Evolutionary conservation across 306 rosid species (phyloP), one percentile per base, ranked within the genome.

Genomic region (Ziziphus jujuba): DNA sequence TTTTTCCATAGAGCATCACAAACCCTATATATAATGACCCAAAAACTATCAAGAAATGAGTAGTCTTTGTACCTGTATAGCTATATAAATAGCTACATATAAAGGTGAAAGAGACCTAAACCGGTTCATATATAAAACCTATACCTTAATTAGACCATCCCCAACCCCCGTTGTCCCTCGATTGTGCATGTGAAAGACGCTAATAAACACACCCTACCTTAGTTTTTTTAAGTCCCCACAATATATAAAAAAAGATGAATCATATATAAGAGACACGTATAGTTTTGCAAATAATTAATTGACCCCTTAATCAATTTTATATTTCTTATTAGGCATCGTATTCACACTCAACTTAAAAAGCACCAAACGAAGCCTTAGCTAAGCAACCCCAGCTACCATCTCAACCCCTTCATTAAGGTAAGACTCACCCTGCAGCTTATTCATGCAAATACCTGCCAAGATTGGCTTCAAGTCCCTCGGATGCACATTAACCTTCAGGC

Each of bases 401-500:
- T 79, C 84, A 31, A 62, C 66, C 20, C 4, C 70, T 2, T 31
- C 59, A 14, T 65, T 40, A 17, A 15, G n/a, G 21, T 36, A 38
- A 6, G 23, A 71, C 19, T 33, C 23, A 7, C 7, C 55, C 2
- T 19, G 20, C 9, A 8, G 6, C 10, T 50, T 52, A n/a, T 16
- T 63, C 35, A 60, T 72, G 21, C 28, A 19, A 22, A 84, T 62
- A 25, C 81, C 83, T 10, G 81, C 85, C 76, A 87, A 23, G 55
- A 88, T 40, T 0, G 73, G 82, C n/a, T 70, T 57, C 17, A 92
- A 80, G 34, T 86, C 87, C 70, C 98, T 83, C 0, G 90, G 87
- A 19, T 49, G 82, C 68, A 92, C 84, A 13, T 84, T 72, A 54
- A 92, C 90, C 80, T 1, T 83, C 5, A 92, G 84, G 0, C 98